These are phyloP conservation scores for Fraxinus dipetala DNA, from an alignment of 305 asterid species.

Conservation along the genomic window DNA sequence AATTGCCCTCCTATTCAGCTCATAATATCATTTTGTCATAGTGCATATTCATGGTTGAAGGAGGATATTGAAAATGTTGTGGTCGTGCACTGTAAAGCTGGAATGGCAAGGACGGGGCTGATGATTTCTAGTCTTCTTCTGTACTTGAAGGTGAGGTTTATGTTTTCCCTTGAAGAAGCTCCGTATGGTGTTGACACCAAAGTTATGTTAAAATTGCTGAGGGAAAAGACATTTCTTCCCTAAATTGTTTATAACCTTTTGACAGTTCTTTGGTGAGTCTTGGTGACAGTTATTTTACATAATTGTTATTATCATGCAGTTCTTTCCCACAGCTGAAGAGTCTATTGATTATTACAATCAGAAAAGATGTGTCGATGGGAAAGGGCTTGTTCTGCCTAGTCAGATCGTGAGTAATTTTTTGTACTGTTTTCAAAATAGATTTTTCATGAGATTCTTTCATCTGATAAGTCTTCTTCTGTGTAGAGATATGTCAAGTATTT, in stretches of 20 bases:
- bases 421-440: background rate
- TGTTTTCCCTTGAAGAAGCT: background rate
- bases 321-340: slow-evolving; percentile 98
- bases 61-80: slow-evolving; percentile 97
- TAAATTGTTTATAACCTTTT: background rate
- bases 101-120: slow-evolving; percentile 99
- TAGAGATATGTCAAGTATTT: slow-evolving; percentile 98
- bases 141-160: slow-evolving; percentile 63
- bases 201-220: background rate
- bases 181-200: background rate
- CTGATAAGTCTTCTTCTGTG: slow-evolving; percentile 15
- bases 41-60: slow-evolving; percentile 99
- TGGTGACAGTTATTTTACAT: slow-evolving; percentile 21
- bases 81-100: slow-evolving; percentile 98
- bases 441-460: slow-evolving; percentile 8
- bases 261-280: background rate
- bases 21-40: slow-evolving; percentile 84
- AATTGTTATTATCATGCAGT: slow-evolving; percentile 43
- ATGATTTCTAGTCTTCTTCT: slow-evolving; percentile 98
- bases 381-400: slow-evolving; percentile 95
- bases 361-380: slow-evolving; percentile 93
- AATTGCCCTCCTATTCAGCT: slow-evolving; percentile 97
- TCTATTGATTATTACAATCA: slow-evolving; percentile 94
- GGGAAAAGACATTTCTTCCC: background rate
- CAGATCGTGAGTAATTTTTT: slow-evolving; percentile 72